These are phyloP conservation scores for Stromatinia cepivora DNA, from an alignment of 2,329 filamentous ascomycete species.

Conservation along the genomic window DNA sequence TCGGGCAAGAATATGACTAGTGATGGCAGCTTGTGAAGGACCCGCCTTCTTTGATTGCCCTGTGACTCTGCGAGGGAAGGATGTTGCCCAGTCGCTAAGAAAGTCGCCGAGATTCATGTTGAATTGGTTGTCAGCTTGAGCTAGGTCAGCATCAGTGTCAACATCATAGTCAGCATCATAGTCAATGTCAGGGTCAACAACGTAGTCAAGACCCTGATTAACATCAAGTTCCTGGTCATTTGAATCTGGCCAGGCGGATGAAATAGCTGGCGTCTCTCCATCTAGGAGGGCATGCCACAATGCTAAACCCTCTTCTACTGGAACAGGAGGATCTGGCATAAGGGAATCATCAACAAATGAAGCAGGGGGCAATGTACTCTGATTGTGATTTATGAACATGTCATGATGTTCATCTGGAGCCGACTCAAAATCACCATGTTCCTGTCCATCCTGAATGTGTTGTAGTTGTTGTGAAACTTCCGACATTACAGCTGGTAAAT, in stretches of 20 bases:
- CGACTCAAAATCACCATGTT: conserved; percentile 31
- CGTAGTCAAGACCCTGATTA: not conserved
- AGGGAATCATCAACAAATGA: conserved; percentile 20
- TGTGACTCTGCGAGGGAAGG: conserved; percentile 18
- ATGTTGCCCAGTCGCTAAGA: conserved; percentile 50
- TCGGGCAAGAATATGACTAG: conserved; percentile 28
- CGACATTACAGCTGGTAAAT: conserved; percentile 36
- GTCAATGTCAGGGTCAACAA: not conserved
- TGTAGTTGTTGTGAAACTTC: conserved; percentile 39
- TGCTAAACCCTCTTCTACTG: not conserved
- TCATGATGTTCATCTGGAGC: conserved; percentile 30
- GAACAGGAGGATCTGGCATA: not conserved
- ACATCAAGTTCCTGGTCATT: conserved; percentile 25
- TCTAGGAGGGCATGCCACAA: conserved; percentile 16
- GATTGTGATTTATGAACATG: conserved; percentile 30
- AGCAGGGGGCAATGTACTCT: conserved; percentile 38
- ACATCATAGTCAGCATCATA: not conserved
- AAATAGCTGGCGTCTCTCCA: conserved; percentile 6
- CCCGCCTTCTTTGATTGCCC: conserved; percentile 23
- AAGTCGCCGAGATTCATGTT: conserved; percentile 55
- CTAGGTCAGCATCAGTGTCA: conserved; percentile 35
- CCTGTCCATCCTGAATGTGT: conserved; percentile 38
- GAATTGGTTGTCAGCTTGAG: conserved; percentile 41
- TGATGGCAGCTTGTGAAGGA: conserved; percentile 30
- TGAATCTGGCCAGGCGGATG: conserved; percentile 16